Evolutionary conservation across 2,329 filamentous ascomycete species (phyloP), one percentile per base, ranked within the genome.

Genomic region (Aureobasidium sp.): DNA sequence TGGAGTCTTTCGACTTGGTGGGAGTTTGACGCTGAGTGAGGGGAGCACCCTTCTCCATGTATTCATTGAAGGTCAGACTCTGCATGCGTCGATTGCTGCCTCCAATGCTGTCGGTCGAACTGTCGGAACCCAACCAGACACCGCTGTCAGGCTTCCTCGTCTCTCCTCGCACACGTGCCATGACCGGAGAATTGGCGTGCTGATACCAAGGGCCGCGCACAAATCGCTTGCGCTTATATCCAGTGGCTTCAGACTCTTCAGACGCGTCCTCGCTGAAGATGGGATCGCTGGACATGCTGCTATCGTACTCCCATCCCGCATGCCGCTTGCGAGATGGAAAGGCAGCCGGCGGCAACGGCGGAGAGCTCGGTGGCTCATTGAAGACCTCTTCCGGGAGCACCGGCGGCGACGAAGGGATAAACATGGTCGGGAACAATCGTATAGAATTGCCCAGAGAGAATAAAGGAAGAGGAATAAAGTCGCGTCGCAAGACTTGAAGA

Each of bases 111-210:
- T 61, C 59, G 11, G 59, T 61, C 39, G 59, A 61, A 32, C 72
- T 74, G 66, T 88, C 86, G 64, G 84, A 87, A 4, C 81, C 84
- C 75, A 90, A 80, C 74, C 81, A 90, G 3, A 91, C 81, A 57
- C 85, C 86, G 71, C 86, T 89, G 72, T 90, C 88, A 62, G 82
- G 75, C 66, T 87, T 83, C 57, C 84, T 79, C 70, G 81, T 85
- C 36, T 66, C 71, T 27, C 72, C 72, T 30, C 66, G 73, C 61
- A 66, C 36, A 32, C 61, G 49, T 48, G 59, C 66, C 64, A 54
- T 58, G 41, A 42, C 44, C 41, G 42, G 41, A 29, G 39, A 37
- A 8, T 48, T 21, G 1, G 45, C 47, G 61, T 71, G 67, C 54
- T 72, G 73, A 16, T 77, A 79, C 44, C 79, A 78, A 87, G 85